Evolutionary conservation across 1,284 basidiomycete species (phyloP), one percentile per base, ranked within the genome.

Genomic region (Amylostereum areolatum): DNA sequence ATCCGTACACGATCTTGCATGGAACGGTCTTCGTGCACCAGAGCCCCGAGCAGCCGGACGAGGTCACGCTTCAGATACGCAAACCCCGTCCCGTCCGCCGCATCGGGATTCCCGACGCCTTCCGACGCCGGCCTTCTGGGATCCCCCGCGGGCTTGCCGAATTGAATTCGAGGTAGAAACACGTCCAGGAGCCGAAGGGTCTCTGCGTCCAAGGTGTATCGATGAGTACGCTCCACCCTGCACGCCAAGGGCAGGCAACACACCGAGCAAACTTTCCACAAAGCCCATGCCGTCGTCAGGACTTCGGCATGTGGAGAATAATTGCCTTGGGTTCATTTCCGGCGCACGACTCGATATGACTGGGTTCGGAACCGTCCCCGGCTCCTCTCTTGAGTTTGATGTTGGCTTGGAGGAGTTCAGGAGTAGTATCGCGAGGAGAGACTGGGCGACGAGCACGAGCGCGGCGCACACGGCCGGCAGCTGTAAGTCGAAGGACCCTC

Each of bases 61-160:
- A 95, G 74, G 64, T 91, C 87, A 45, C 89, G 77, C 66, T 92
- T 92, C 50, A 94, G 71, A 61, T 89, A 89, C 1, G 76, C 73
- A 60, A 95, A 91, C 1, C 87, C 88, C n/a, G 72, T 71, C 33
- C 67, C 61, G 41, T 78, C 75, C 4, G 57, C 46, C 37, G 45
- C 46, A 53, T 46, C 9, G 49, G 55, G 10, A 43, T 50, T 10
- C 36, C 43, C 27, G 48, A 42, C 18, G 46, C 53, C 41, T 25
- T 44, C 39, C 35, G 29, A 34, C 31, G 32, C 43, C 39, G 53
- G 52, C 12, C 51, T 41, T 6, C 42, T 31, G 10, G 65, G 57
- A 30, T 63, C 51, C 40, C 54, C 45, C 11, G 82, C 75, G 1
- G 74, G 71, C 62, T 77, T 83, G 47, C 83, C 86, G 64, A 83